These are phyloP conservation scores for Selenicereus undatus DNA, from an alignment of 148 eudicot genomes.

Conservation along the genomic window DNA sequence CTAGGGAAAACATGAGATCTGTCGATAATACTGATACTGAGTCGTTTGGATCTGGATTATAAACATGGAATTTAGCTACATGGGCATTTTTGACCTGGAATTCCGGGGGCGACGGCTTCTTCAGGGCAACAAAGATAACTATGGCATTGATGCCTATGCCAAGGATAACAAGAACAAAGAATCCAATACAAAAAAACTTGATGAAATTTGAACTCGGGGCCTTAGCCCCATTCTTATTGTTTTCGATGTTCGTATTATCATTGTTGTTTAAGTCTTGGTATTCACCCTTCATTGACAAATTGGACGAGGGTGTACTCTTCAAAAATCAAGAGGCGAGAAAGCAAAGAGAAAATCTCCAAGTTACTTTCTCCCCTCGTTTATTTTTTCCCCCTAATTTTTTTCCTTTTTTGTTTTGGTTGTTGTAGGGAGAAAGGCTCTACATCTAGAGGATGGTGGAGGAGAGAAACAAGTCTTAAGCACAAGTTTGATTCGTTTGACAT, in stretches of 20 bases:
- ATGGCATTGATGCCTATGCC: conserved; percentile 17
- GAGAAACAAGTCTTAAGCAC: conserved; percentile 3
- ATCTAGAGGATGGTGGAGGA: background rate
- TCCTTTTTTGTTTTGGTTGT: background rate
- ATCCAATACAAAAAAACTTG: background rate
- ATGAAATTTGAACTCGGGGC: background rate
- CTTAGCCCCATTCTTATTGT: conserved; percentile 10
- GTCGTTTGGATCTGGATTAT: conserved; percentile 11
- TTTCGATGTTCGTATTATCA: background rate
- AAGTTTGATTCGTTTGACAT: conserved; percentile 14
- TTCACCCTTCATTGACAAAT: conserved; percentile 10
- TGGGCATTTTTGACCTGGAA: conserved; percentile 27
- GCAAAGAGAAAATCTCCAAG: conserved; percentile 6
- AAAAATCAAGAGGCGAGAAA: background rate
- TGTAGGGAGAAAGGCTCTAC: background rate
- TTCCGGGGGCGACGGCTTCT: conserved; percentile 26
- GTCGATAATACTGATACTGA: conserved; percentile 26
- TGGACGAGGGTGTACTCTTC: background rate
- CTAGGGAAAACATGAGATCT: conserved; percentile 26
- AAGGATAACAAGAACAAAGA: conserved; percentile 8
- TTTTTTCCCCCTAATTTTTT: background rate
- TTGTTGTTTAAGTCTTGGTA: conserved; percentile 17
- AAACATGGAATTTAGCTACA: conserved; percentile 25
- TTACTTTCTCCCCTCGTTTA: background rate
- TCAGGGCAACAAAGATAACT: conserved; percentile 20